Evolutionary conservation across 768 basidiomycete genomes (phyloP).

Genomic region (Lyophyllum semitale): DNA sequence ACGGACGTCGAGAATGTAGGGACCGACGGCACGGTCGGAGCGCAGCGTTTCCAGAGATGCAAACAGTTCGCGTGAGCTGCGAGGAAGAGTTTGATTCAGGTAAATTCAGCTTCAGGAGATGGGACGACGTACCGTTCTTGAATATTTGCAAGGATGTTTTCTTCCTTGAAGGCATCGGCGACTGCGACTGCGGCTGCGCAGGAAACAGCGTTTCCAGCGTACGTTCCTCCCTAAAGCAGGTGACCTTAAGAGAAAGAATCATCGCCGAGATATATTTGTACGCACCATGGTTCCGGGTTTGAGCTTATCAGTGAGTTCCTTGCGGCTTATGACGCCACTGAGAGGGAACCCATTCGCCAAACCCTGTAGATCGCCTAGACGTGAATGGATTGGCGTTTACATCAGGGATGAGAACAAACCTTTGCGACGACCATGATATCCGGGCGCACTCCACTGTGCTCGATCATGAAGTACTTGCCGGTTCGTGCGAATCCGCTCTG

Average conservation of each 20-base stretch:
- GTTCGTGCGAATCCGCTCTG: slow-evolving; percentile 91
- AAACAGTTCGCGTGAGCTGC: slow-evolving; percentile 75
- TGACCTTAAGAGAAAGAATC: background rate
- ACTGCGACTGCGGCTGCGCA: slow-evolving; percentile 92
- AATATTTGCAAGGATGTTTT: slow-evolving; percentile 84
- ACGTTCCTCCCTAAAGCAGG: slow-evolving; percentile 71
- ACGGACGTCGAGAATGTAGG: slow-evolving; percentile 81
- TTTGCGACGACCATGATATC: slow-evolving; percentile 92
- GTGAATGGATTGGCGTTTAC: background rate
- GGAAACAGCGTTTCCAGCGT: slow-evolving; percentile 88
- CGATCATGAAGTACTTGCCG: slow-evolving; percentile 79
- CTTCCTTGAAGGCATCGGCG: slow-evolving; percentile 76
- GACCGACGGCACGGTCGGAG: slow-evolving; percentile 48
- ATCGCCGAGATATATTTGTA: background rate
- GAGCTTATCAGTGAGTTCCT: slow-evolving; percentile 79
- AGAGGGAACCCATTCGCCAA: slow-evolving; percentile 94
- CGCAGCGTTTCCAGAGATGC: slow-evolving; percentile 57
- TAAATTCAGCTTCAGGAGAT: background rate
- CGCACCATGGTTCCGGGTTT: slow-evolving; percentile 78
- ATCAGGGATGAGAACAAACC: slow-evolving; percentile 33
- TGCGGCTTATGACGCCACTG: slow-evolving; percentile 80
- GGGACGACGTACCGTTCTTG: slow-evolving; percentile 51
- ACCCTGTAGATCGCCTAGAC: slow-evolving; percentile 46
- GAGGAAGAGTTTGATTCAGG: background rate
- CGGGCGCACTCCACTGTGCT: slow-evolving; percentile 82